phyloP scores from a whole-genome alignment of 139 green algal species.

The Prasinococcaceae sp. region DNA sequence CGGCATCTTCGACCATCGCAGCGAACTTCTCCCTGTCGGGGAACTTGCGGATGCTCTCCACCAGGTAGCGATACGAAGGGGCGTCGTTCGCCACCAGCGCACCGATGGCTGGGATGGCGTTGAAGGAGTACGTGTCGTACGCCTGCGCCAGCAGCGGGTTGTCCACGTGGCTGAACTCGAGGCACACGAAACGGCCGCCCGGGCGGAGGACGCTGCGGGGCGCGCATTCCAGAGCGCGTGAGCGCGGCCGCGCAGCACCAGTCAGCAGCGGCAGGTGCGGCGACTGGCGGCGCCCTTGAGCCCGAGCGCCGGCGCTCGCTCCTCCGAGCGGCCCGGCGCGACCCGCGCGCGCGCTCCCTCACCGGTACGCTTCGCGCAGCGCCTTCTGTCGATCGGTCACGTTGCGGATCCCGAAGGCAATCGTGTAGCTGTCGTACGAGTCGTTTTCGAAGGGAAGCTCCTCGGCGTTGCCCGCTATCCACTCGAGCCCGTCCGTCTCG shows the following conservation, averaged over 20 bases:
- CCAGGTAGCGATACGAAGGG: constrained; percentile 88
- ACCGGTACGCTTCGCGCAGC: constrained; percentile 60
- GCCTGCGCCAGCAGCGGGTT: constrained; percentile 45
- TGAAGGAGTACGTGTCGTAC: constrained; percentile 92
- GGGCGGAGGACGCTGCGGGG: constrained; percentile 52
- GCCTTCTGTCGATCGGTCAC: constrained; percentile 64
- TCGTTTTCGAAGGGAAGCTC: constrained; percentile 53
- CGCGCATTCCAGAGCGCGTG: no score
- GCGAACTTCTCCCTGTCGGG: constrained; percentile 55
- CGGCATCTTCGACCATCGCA: constrained; percentile 58
- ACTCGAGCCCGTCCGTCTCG: constrained; percentile 35
- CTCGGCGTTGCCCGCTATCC: constrained; percentile 78
- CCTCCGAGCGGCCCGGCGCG: no score
- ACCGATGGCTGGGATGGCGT: constrained; percentile 85
- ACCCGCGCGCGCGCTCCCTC: no score
- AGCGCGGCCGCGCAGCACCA: no score
- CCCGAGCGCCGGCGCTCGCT: no score
- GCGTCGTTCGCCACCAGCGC: constrained; percentile 64
- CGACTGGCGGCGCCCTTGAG: no score
- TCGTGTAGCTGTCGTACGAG: constrained; percentile 81
- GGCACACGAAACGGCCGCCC: constrained; percentile 73
- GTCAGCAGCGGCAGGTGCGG: no score
- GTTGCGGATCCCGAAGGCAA: constrained; percentile 96
- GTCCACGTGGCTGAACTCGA: constrained; percentile 80
- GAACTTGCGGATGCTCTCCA: constrained; percentile 94